phyloP scores from a whole-genome alignment of 495 filamentous ascomycete genomes.

The Penicillium pulvis region DNA sequence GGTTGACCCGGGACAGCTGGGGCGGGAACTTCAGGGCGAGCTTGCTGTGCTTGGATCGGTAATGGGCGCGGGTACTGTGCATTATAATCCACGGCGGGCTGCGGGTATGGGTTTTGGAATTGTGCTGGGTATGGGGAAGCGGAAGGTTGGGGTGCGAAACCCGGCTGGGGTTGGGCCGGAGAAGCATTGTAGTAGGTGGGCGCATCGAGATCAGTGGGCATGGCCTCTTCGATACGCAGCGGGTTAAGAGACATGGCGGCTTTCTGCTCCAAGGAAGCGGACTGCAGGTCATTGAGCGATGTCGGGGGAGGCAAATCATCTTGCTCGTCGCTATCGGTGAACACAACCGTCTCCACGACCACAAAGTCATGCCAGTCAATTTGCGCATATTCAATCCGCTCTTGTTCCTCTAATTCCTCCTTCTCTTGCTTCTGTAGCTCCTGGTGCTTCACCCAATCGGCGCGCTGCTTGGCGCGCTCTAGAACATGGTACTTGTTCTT shows the following conservation, averaged over 20 bases:
- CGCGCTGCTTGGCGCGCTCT: conserved; percentile 76
- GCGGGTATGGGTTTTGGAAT: conserved; percentile 38
- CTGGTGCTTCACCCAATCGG: conserved; percentile 83
- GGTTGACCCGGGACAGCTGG: conserved; percentile 61
- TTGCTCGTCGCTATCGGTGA: conserved; percentile 86
- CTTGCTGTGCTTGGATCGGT: conserved; percentile 45
- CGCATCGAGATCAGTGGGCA: conserved; percentile 75
- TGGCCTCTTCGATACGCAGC: conserved; percentile 91
- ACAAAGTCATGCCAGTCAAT: conserved; percentile 99
- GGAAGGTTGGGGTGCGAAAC: conserved; percentile 23
- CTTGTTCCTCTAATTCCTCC: conserved; percentile 84
- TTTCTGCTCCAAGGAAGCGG: conserved; percentile 91
- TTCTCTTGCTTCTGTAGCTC: conserved; percentile 85
- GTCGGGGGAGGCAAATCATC: conserved; percentile 85
- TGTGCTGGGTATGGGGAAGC: conserved; percentile 41
- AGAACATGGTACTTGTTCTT: conserved; percentile 79
- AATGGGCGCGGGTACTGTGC: conserved; percentile 27
- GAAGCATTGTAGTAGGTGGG: conserved; percentile 59
- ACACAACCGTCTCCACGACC: conserved; percentile 93
- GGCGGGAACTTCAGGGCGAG: conserved; percentile 74
- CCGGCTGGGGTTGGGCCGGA: conserved; percentile 34
- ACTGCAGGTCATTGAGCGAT: conserved; percentile 85
- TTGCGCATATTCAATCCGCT: conserved; percentile 80
- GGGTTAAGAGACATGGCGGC: conserved; percentile 82
- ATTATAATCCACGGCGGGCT: conserved; percentile 38